Percentiles rank a stretch among this genome's conserved stretches.
Evolutionary conservation across 371 early-diverging fungal genomes (phyloP).

Genomic region (Phascolomyces articulosus): DNA sequence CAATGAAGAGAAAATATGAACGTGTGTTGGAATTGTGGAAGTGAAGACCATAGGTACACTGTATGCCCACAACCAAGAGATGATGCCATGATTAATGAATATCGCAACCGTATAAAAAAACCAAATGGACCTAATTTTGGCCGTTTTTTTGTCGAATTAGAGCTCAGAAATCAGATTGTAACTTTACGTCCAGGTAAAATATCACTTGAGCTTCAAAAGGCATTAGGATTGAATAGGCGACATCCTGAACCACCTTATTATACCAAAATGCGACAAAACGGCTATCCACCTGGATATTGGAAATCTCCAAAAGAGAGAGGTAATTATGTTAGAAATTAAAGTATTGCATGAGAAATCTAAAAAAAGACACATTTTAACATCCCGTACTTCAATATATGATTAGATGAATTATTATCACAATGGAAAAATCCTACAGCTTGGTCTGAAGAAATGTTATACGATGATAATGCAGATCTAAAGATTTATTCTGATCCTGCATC

Average conservation of each 20-base stretch:
- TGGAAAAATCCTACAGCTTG: neutral
- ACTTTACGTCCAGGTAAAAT: slow-evolving; percentile 3
- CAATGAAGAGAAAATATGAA: neutral
- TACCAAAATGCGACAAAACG: slow-evolving; percentile 10
- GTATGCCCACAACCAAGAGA: slow-evolving; percentile 15
- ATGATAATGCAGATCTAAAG: neutral
- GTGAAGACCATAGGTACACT: slow-evolving; percentile 13
- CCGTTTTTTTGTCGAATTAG: slow-evolving; percentile 12
- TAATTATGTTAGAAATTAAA: neutral
- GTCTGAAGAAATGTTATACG: neutral
- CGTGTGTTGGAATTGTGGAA: slow-evolving; percentile 27
- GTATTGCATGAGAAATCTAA: too few species aligned
- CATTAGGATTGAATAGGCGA: slow-evolving; percentile 3
- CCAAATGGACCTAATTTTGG: slow-evolving; percentile 17
- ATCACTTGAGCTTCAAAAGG: slow-evolving; percentile 2
- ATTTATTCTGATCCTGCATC: neutral
- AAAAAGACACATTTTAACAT: too few species aligned
- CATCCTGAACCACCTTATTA: slow-evolving; percentile 16
- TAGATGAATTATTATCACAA: neutral
- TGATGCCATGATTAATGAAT: slow-evolving; percentile 3
- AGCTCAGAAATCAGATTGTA: slow-evolving; percentile 2
- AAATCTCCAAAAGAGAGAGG: slow-evolving; percentile 4
- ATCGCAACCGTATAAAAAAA: slow-evolving; percentile 6
- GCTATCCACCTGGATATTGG: slow-evolving; percentile 21
- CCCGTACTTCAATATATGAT: too few species aligned